Conservation (phyloP, 2,329 filamentous ascomycete species). For the Aurifilum marmelostoma region DNA sequence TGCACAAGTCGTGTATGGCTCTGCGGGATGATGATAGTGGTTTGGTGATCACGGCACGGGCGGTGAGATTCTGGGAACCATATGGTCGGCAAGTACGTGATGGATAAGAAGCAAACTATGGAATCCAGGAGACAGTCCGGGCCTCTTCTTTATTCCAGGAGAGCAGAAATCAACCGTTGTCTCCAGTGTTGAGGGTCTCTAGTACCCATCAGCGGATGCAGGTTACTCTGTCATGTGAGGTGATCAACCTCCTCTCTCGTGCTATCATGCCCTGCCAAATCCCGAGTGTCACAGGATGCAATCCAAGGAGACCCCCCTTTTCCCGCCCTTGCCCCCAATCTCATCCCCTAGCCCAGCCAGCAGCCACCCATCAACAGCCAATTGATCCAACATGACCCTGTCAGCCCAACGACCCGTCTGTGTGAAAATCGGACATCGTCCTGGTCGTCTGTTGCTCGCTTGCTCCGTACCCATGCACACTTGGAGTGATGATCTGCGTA, state of each 20-base stretch:
- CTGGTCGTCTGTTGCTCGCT: neutral
- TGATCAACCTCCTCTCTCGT: neutral
- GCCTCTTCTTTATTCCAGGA: neutral
- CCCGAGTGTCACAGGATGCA: neutral
- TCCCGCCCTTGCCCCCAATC: neutral
- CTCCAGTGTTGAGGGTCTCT: neutral
- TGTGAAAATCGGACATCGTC: neutral
- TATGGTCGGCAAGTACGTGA: neutral
- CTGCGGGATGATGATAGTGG: neutral
- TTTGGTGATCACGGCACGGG: neutral
- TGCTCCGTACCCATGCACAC: too few species aligned
- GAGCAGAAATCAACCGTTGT: neutral
- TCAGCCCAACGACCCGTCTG: neutral
- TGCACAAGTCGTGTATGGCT: neutral
- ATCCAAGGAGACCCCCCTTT: neutral
- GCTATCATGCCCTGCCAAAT: neutral
- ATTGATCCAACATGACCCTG: constrained; percentile 13
- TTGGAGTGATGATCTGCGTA: too few species aligned
- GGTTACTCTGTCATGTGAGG: constrained; percentile 10
- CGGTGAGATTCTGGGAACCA: neutral
- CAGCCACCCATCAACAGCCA: neutral
- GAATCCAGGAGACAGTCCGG: neutral
- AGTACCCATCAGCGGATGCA: neutral
- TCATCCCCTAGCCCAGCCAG: neutral
- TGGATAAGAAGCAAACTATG: neutral